Percentiles rank a stretch among this genome's conserved stretches.
Conservation (phyloP, 2,329 filamentous ascomycete genomes). For the Beauveria brongniartii region DNA sequence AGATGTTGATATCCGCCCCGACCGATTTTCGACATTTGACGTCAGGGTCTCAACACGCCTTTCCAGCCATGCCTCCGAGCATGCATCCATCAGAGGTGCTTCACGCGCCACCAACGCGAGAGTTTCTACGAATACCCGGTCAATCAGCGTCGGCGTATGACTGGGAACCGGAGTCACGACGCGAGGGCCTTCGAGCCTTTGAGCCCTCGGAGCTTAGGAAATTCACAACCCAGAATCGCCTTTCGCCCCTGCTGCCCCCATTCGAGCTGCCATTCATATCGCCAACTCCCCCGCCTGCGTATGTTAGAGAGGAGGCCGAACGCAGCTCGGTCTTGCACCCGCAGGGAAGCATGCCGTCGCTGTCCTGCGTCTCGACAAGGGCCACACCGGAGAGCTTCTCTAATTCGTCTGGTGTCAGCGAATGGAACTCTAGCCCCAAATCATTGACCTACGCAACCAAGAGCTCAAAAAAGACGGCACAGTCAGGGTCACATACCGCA, state of each 20-base stretch:
- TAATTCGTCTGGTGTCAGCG: neutral
- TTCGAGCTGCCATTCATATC: constrained; percentile 34
- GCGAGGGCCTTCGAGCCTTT: neutral
- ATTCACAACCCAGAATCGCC: constrained; percentile 29
- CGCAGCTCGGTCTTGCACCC: constrained; percentile 19
- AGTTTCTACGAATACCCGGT: neutral
- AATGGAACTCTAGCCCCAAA: neutral
- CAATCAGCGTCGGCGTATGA: neutral
- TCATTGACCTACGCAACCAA: constrained; percentile 15
- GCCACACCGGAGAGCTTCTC: constrained; percentile 18
- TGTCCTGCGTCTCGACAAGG: constrained; percentile 46
- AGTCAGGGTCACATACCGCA: constrained; percentile 36
- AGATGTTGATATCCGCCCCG: constrained; percentile 50
- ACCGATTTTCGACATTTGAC: constrained; percentile 53
- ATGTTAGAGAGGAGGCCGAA: constrained; percentile 24
- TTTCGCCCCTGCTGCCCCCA: constrained; percentile 50
- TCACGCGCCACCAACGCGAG: constrained; percentile 9
- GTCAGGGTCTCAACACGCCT: constrained; percentile 25
- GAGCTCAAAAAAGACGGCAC: constrained; percentile 27
- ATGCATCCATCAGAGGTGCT: constrained; percentile 27
- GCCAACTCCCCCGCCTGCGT: constrained; percentile 31
- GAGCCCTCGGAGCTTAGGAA: constrained; percentile 49
- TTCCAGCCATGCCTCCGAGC: neutral
- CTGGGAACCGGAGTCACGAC: constrained; percentile 14
- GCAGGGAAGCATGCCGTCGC: constrained; percentile 12